Base-by-base conservation (phyloP, 2,329 filamentous ascomycete species). In the Coniella lustricola region DNA sequence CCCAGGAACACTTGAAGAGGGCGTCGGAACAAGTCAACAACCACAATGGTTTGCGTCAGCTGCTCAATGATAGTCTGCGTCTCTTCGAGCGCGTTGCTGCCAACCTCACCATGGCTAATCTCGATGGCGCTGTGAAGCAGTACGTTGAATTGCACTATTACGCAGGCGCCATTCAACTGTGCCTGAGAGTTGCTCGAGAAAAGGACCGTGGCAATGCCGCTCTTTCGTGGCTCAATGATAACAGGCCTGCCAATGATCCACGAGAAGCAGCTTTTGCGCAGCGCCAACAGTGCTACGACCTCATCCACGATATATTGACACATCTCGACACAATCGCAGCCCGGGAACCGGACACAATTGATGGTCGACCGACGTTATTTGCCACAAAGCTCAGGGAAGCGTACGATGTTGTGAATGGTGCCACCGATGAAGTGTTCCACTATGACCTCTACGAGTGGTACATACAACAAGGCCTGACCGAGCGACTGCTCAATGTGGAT, bases 371-470 rank as follows among this genome's bases (percentile, higher is more conserved):
- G 44, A 90, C 89, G 0, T 66, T 88, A 12, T 79, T 87, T 17
- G 82, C 84, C 2, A 90, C 84, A 40, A 89, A 93, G 64, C 80
- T 87, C 55, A 79, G 81, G 43, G 91, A 98, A 68, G 91, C 93
- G 0, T 95, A 97, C 66, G 80, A 84, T 38, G 87, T 96, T 2
- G 90, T 98, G 58, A 88, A 94, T 61, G 79, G 78, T 50, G 95
- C 91, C 0, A 79, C 84, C 13, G 93, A 98, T 57, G 88, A 96
- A 60, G 87, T 96, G 4, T 98, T 98, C 71, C 85, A 97, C 64
- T 94, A 88, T 53, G 89, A 88, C 59, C 75, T 98, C n/a, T 98
- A 96, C 63, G 90, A 96, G 60, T 98, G 93, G 91, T 98, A 98
- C 66, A 82, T 97, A 56, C 69, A 77, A 46, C 84, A 90, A 63